Evolutionary conservation across 495 filamentous ascomycete species (phyloP), one percentile per base, ranked within the genome.

Genomic region (Penicillium robsamsonii): DNA sequence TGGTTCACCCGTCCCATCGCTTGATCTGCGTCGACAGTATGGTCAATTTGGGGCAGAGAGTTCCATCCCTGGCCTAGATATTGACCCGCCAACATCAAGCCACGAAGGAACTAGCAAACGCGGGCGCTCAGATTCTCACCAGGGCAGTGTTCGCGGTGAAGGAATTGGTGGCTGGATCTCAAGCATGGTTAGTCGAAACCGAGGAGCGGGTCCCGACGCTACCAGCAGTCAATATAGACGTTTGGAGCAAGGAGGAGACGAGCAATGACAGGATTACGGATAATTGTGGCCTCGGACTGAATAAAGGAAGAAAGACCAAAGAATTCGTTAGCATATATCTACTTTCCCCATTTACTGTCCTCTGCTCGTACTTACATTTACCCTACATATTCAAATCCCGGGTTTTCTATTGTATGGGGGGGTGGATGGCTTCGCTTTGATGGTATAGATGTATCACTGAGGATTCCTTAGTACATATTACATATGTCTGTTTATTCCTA

Each of bases 1-100:
- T 38, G 76, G 80, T 22, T 96, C 92, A 10, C 92, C 91, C 24
- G 84, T 92, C 1, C 86, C 89, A 13, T 89, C 85, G 0, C 81
- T 94, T 50, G 87, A 92, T 66, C 82, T 92, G 50, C 83, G 86
- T 48, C 73, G 81, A 35, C 77, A 76, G 7, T 71, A 72, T 60
- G 74, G 70, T 27, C 73, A 76, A 46, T 70, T 79, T 49, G 79
- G 81, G 13, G 64, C 80, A 13, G 85, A 84, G 24, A 84, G 72
- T 60, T 81, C 83, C 17, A 88, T 90, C 54, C 87, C 89, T 6
- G 85, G 85, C 10, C 77, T 91, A 35, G 85, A 90, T 62, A 87
- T 92, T 49, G 79, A 88, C 42, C 87, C 87, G 4, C 87, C 89
- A 1, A 75, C 78, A 46, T 71, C 81, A 3, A 65, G 68, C 13